Evolutionary conservation across 495 filamentous ascomycete genomes (phyloP).

Genomic region (Lophiostoma macrostomum): DNA sequence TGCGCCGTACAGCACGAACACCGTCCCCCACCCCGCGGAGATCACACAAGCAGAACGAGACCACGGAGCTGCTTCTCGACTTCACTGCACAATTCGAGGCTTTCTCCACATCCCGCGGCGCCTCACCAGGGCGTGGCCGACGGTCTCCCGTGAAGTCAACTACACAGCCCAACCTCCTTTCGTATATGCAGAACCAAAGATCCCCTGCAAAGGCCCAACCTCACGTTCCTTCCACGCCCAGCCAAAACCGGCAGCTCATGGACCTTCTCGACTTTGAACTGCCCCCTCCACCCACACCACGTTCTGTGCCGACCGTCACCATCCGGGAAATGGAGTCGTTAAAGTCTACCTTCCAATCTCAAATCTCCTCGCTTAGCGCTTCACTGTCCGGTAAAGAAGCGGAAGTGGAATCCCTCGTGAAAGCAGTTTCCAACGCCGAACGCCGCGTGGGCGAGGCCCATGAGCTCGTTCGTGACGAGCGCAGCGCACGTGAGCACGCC

Average conservation of each 20-base stretch:
- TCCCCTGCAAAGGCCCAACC: slow-evolving; percentile 37
- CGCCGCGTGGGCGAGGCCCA: slow-evolving; percentile 81
- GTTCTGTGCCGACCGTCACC: slow-evolving; percentile 85
- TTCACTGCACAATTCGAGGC: slow-evolving; percentile 76
- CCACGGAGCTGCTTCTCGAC: slow-evolving; percentile 76
- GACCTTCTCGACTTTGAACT: slow-evolving; percentile 90
- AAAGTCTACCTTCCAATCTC: slow-evolving; percentile 82
- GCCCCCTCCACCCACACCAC: slow-evolving; percentile 81
- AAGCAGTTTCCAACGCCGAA: slow-evolving; percentile 83
- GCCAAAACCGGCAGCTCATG: slow-evolving; percentile 44
- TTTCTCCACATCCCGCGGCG: slow-evolving; percentile 41
- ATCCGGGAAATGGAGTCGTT: slow-evolving; percentile 87
- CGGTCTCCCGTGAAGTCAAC: slow-evolving; percentile 47
- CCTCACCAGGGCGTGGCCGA: slow-evolving; percentile 41
- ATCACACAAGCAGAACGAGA: slow-evolving; percentile 48
- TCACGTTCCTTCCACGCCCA: slow-evolving; percentile 46
- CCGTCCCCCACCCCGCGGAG: slow-evolving; percentile 61
- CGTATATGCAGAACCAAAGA: slow-evolving; percentile 45
- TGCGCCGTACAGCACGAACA: slow-evolving; percentile 43
- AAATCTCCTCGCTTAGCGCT: slow-evolving; percentile 86
- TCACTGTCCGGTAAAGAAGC: slow-evolving; percentile 87
- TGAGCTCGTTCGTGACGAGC: slow-evolving; percentile 75
- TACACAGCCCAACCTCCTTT: slow-evolving; percentile 46
- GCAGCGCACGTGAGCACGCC: slow-evolving; percentile 62
- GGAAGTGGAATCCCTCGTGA: slow-evolving; percentile 78